These are phyloP conservation scores for Tilletia caries DNA, from an alignment of 1,284 basidiomycete species.

Conservation along the genomic window DNA sequence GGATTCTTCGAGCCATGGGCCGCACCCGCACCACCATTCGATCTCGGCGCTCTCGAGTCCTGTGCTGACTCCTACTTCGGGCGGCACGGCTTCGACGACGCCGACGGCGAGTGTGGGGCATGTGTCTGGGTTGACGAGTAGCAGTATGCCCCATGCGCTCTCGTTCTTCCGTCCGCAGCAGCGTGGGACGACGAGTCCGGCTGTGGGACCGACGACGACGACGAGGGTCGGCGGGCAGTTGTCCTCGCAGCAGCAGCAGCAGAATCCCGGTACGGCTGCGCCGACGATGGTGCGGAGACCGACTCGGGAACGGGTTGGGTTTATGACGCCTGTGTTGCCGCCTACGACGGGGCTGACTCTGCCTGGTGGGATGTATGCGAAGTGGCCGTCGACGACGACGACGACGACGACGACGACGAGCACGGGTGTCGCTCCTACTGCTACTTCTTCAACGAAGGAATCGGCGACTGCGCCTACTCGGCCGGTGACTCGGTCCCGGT, in stretches of 20 bases:
- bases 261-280: background rate
- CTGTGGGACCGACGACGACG: background rate
- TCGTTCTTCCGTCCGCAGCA: background rate
- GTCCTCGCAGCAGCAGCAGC: no score
- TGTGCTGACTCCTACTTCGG: constrained; percentile 3
- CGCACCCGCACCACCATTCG: background rate
- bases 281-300: background rate
- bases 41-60: background rate
- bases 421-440: no score
- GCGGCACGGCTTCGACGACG: constrained; percentile 5
- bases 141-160: constrained; percentile 8
- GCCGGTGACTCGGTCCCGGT: background rate
- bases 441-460: no score
- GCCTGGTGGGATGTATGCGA: background rate
- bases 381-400: background rate
- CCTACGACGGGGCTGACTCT: no score
- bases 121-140: constrained; percentile 8
- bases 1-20: no score
- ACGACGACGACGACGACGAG: background rate
- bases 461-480: no score
- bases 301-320: constrained; percentile 5
- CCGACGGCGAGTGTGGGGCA: constrained; percentile 1
- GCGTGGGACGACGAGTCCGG: constrained; percentile 4
- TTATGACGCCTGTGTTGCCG: constrained; percentile 4
- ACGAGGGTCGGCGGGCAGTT: no score